phyloP scores from a whole-genome alignment of 2,329 filamentous ascomycete genomes.

The Blastomyces emzantsi region DNA sequence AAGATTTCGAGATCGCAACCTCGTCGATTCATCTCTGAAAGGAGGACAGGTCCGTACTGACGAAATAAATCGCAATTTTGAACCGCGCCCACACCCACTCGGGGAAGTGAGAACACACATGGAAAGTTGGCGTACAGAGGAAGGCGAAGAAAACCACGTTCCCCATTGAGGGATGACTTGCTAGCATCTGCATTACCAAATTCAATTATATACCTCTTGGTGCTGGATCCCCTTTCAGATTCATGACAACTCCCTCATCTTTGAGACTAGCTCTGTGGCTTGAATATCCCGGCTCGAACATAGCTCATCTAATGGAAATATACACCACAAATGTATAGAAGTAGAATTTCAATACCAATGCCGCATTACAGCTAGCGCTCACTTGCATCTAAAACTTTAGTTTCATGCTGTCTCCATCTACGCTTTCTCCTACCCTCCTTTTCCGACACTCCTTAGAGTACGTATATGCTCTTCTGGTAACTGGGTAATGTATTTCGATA shows the following conservation, averaged over 20 bases:
- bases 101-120: not conserved
- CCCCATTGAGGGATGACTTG: not conserved
- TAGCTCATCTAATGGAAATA: not conserved
- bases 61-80: not conserved
- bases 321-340: not conserved
- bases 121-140: not conserved
- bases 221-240: not conserved
- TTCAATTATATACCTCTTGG: not conserved
- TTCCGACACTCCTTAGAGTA: too few species aligned
- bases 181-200: not conserved
- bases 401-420: not conserved
- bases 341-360: not conserved
- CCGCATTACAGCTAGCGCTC: not conserved
- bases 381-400: not conserved
- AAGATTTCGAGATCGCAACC: slow-evolving; percentile 14
- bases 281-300: not conserved
- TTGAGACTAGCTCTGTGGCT: not conserved
- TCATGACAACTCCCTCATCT: not conserved
- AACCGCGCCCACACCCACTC: not conserved
- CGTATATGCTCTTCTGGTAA: not conserved
- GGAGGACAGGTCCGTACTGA: not conserved
- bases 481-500: not conserved
- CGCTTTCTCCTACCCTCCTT: not conserved
- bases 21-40: slow-evolving; percentile 7
- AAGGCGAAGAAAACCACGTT: not conserved